Base-by-base conservation (phyloP, 139 green algal genomes). In the Picochlorum sp. region DNA sequence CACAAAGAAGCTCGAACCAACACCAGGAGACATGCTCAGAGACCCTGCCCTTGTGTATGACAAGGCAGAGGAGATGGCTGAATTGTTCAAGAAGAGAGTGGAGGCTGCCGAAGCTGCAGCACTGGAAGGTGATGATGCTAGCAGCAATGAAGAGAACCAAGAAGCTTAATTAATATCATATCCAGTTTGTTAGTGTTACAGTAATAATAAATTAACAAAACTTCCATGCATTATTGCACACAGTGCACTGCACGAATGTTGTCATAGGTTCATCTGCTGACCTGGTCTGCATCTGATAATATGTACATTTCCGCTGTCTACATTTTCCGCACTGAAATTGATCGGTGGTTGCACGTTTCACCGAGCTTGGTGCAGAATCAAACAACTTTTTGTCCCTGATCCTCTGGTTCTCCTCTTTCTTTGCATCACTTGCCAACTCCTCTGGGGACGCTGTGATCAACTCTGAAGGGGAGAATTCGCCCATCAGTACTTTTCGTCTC, bases 1-100 rank as follows among this genome's bases (percentile, higher is more conserved):
- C 63, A 99, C 94, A 18, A 96, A 96, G 80, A 98, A 97, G 84
- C 85, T 99, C 60, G 94, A 99, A 85, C 84, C 87, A 16, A 89
- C 81, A 23, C 90, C 91, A 6, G 92, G 92, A 34, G 92, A 96
- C 80, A 97, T 98, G 92, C 74, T 98, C 57, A 72, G 75, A 21
- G 81, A 97, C 81, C 92, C 92, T 5, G 72, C 76, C 49, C 75
- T 94, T 47, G 93, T 98, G 54, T 98, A 89, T 66, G 91, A 92
- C 38, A 89, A 87, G 69, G 92, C 93, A 11, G 92, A 98, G 37
- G 90, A 95, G 78, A 97, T 97, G 92, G 92, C 90, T 8, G 75
- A 70, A 5, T 49, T 68, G 4, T 97, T 97, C 86, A 56, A 61
- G 15, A 28, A 62, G 55, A 62, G 56, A 16, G 63, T 74, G 49